Conservation (phyloP, 164 flowering plant species). For the Houttuynia cordata region DNA sequence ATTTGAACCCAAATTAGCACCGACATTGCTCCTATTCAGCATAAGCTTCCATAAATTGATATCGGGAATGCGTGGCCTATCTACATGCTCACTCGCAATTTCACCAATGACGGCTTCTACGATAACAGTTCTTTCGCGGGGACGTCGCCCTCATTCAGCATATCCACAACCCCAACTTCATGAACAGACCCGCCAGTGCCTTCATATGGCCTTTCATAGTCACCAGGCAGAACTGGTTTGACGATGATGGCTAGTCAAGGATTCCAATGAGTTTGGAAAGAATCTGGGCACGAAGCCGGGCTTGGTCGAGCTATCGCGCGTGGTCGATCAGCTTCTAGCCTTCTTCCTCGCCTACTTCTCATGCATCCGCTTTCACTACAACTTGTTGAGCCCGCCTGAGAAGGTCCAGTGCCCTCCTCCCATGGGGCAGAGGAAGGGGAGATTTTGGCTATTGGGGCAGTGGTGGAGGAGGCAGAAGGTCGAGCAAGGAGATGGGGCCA, state of each 20-base stretch:
- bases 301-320: constrained; percentile 81
- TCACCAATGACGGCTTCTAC: constrained; percentile 1
- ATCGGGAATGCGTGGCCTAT: constrained; percentile 13
- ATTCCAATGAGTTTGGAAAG: constrained; percentile 38
- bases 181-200: constrained; percentile 75
- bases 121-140: constrained; percentile 25
- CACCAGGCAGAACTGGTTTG: constrained; percentile 25
- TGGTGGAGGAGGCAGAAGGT: constrained; percentile 92
- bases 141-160: constrained; percentile 90
- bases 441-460: too few species aligned
- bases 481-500: too few species aligned
- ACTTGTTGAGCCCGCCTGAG: constrained; percentile 92
- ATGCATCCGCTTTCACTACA: constrained; percentile 97
- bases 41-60: constrained; percentile 30
- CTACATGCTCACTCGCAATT: background rate
- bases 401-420: constrained; percentile 96
- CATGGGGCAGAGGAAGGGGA: constrained; percentile 47
- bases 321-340: constrained; percentile 67
- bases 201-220: constrained; percentile 52
- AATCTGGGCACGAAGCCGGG: constrained; percentile 71
- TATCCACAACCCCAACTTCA: constrained; percentile 78
- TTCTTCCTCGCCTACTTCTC: constrained; percentile 88
- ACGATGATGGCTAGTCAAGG: constrained; percentile 7
- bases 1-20: background rate
- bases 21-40: constrained; percentile 12